Evolutionary conservation across 805 yeast species (phyloP), one percentile per base, ranked within the genome.

Genomic region (Suhomyces vadensis): DNA sequence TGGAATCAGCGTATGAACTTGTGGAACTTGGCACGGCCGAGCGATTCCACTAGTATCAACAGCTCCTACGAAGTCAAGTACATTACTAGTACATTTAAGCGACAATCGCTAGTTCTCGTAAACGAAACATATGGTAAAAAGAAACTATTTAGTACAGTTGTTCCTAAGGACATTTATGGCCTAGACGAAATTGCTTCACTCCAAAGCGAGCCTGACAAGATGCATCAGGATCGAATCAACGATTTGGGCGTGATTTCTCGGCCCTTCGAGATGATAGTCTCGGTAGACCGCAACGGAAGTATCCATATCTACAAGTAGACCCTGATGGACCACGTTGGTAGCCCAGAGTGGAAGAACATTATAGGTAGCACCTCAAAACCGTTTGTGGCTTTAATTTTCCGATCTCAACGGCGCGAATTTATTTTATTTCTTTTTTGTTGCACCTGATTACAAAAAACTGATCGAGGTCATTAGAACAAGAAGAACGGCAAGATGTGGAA

Each of bases 201-300:
- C 38, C 83, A 78, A 44, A 68, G 64, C 23, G 73, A 65, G 22
- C 41, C 68, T 14, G 64, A 73, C 38, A 43, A 65, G 69, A 39
- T 68, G 35, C 85, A 80, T 46, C 73, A 69, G 29, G 87, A 83
- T 44, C 52, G 66, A 2, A 72, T 85, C 27, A 71, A 71, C 2
- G 83, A 68, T 31, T 63, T 83, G 3, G 73, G 71, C 0, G 54
- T 77, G 13, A 58, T 81, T 11, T 50, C 65, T 11, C 56, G 61
- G 7, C 88, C 88, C 0, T 76, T 74, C 46, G 79, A 77, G 31
- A 75, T 86, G 80, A 58, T 86, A 2, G 64, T 87, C 3, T 72
- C 85, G 2, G 88, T 69, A 2, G 95, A 87, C 52, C 65, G 88
- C 44, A 73, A 79, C 33, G 95, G 95, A 0, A 69, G 66, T 2